These are phyloP conservation scores for Boletus barrowsii DNA, from an alignment of 768 basidiomycete species.

Conservation along the genomic window DNA sequence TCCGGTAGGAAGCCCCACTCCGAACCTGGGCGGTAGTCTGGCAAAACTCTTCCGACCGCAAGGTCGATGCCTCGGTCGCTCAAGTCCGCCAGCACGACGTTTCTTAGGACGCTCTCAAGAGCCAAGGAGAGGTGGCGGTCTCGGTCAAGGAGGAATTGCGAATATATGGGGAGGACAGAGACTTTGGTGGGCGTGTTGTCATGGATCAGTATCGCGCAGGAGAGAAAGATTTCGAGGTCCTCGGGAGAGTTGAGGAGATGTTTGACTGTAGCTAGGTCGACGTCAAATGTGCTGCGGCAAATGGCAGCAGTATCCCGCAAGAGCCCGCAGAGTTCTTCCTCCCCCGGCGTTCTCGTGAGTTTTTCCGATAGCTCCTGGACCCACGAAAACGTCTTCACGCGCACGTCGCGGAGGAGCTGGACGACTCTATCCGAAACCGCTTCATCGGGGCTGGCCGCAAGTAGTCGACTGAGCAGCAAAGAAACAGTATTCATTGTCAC, in stretches of 20 bases:
- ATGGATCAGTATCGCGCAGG: conserved; percentile 31
- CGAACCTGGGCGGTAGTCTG: conserved; percentile 23
- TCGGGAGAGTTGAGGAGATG: conserved; percentile 16
- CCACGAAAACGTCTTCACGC: too few relatives aligned
- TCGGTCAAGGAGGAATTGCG: conserved; percentile 22
- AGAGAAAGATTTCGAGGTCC: conserved; percentile 30
- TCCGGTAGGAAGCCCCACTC: conserved; percentile 20
- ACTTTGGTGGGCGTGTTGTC: conserved; percentile 24
- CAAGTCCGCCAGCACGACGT: not conserved
- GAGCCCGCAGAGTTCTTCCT: not conserved
- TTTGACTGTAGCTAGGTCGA: not conserved
- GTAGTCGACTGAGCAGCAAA: too few relatives aligned
- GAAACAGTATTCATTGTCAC: too few relatives aligned
- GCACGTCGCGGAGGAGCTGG: too few relatives aligned
- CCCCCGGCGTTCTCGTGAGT: not conserved
- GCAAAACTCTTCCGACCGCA: conserved; percentile 28
- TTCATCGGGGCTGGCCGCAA: too few relatives aligned
- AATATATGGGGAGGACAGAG: conserved; percentile 1
- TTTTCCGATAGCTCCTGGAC: conserved; percentile 27
- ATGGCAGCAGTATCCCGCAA: conserved; percentile 17
- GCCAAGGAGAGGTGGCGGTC: conserved; percentile 31
- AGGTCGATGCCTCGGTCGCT: conserved; percentile 12
- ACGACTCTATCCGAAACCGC: too few relatives aligned
- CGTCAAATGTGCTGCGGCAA: conserved; percentile 31
- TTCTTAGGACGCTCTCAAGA: conserved; percentile 21